phyloP scores from a whole-genome alignment of 148 eudicot genomes.

The Pharnaceum exiguum region DNA sequence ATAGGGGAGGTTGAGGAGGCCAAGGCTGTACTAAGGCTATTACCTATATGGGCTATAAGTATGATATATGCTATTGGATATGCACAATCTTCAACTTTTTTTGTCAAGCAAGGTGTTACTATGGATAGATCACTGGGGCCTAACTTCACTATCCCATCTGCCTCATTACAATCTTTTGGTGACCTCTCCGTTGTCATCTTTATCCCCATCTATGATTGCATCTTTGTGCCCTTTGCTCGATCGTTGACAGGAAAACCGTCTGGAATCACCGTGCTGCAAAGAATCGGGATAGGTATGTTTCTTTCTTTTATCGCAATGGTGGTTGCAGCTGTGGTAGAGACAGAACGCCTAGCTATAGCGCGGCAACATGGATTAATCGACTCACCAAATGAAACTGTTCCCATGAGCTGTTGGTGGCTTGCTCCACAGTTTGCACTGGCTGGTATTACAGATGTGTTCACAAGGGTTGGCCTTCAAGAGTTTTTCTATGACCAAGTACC shows the following conservation, averaged over 20 bases:
- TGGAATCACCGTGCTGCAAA: constrained; percentile 64
- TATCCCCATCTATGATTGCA: constrained; percentile 59
- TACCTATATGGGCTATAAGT: constrained; percentile 60
- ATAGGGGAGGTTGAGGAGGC: constrained; percentile 61
- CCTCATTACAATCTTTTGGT: constrained; percentile 51
- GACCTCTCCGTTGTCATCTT: constrained; percentile 33
- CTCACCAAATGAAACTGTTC: constrained; percentile 36
- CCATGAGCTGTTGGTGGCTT: constrained; percentile 70
- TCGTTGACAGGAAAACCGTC: constrained; percentile 39
- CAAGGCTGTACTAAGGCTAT: constrained; percentile 50
- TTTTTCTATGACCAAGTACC: constrained; percentile 72
- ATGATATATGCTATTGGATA: constrained; percentile 49
- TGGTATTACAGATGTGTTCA: constrained; percentile 54
- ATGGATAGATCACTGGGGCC: constrained; percentile 53
- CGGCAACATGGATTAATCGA: constrained; percentile 38
- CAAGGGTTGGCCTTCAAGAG: constrained; percentile 69
- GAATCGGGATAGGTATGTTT: constrained; percentile 52
- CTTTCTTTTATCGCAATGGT: constrained; percentile 44
- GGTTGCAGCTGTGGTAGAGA: constrained; percentile 55
- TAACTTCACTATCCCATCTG: constrained; percentile 47
- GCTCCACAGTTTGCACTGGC: constrained; percentile 53
- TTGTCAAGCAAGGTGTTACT: constrained; percentile 73
- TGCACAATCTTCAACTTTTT: constrained; percentile 55
- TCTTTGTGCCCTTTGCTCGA: constrained; percentile 54
- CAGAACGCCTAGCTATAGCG: constrained; percentile 45